phyloP scores from a whole-genome alignment of 1,139 yeast species.

The Suhomyces coccinellae region DNA sequence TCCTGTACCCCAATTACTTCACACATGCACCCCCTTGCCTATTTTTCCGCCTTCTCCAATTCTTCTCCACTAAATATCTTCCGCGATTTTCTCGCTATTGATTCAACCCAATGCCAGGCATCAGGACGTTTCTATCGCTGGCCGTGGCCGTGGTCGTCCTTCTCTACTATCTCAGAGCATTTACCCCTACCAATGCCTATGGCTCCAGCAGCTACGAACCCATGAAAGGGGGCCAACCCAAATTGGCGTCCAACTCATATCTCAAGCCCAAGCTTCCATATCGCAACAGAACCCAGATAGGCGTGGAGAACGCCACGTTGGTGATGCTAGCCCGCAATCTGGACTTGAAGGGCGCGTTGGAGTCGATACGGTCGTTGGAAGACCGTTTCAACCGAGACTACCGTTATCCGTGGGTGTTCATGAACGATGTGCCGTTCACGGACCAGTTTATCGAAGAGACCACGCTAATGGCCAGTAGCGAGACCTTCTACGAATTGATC shows the following conservation, averaged over 20 bases:
- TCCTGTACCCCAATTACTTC: no score
- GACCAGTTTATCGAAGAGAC: conserved; percentile 54
- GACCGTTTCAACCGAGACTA: conserved; percentile 49
- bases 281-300: conserved; percentile 37
- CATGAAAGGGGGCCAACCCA: conserved; percentile 23
- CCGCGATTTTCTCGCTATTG: neutral
- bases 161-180: neutral
- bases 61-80: no score
- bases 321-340: conserved; percentile 48
- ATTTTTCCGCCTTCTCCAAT: no score
- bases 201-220: conserved; percentile 8
- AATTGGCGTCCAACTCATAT: conserved; percentile 48
- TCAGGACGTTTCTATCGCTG: neutral
- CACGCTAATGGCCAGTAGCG: conserved; percentile 80
- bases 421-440: conserved; percentile 45
- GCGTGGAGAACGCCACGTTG: conserved; percentile 52
- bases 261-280: conserved; percentile 28
- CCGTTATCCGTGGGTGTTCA: conserved; percentile 48
- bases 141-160: neutral
- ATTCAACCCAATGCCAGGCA: neutral
- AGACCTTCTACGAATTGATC: conserved; percentile 51
- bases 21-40: no score
- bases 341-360: conserved; percentile 44
- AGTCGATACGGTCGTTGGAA: conserved; percentile 46
- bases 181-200: neutral